Evolutionary conservation across 139 green algal genomes (phyloP).

Genomic region (Auxenochlorella pyrenoidosa): DNA sequence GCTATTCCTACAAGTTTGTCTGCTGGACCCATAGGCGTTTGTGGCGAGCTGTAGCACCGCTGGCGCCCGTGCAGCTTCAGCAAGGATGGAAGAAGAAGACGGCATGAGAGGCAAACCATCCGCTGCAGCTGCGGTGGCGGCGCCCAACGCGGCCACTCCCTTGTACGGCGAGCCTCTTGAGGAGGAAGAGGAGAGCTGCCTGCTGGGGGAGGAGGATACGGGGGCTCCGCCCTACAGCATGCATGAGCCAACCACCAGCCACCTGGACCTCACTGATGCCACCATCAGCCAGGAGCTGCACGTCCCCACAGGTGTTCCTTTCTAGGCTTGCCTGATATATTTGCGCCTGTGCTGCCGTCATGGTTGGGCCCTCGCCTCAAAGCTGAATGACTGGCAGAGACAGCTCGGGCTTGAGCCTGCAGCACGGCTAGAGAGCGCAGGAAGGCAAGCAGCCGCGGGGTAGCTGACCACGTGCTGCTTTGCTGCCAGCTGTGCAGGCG

Average conservation of each 20-base stretch:
- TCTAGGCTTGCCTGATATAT: background rate
- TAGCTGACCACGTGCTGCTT: background rate
- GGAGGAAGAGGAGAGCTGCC: background rate
- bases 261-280: constrained; percentile 42
- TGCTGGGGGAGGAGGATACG: background rate
- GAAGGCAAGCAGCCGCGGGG: background rate
- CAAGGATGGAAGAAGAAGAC: no score
- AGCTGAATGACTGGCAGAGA: no score
- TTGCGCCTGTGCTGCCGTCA: background rate
- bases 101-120: no score
- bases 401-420: no score
- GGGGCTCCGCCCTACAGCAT: background rate
- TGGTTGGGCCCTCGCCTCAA: no score
- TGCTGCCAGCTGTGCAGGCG: background rate
- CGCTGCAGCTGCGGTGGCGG: no score
- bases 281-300: constrained; percentile 34
- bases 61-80: no score
- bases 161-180: background rate
- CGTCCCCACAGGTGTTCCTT: background rate
- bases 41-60: no score
- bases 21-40: no score
- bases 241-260: background rate
- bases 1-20: no score
- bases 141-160: no score
- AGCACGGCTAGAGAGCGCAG: no score